Evolutionary conservation across 2,329 filamentous ascomycete genomes (phyloP), one percentile per base, ranked within the genome.

Genomic region (Fusarium aywerte): DNA sequence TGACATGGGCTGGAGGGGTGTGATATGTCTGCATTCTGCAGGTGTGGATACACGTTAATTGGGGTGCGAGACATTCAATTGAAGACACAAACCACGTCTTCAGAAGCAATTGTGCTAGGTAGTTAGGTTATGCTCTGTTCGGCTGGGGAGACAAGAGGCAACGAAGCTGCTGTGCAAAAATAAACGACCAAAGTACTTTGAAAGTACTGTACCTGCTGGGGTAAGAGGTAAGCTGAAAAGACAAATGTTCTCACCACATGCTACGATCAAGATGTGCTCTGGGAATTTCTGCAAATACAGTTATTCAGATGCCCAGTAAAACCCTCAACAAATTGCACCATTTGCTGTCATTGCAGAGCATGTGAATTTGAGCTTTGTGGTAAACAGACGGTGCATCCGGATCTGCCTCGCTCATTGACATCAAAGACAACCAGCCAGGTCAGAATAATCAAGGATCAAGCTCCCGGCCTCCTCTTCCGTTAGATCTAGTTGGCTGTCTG

Each of bases 81-180:
- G 56, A 53, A 62, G 56, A 52, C 65, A 67, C 60, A 67, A 60
- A 49, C 59, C 48, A 47, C 49, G 47, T 48, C 51, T 33, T 44
- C 11, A 47, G 36, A 53, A 49, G 51, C 50, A 68, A 68, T 68
- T 68, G 60, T 68, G 65, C 65, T 55, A 47, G 21, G 36, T 39
- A 27, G 48, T 60, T 51, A 38, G 50, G 61, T 31, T 49, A 44
- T 58, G 60, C 29, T 47, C 35, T 54, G 32, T 21, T 48, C 42
- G 51, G 54, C 20, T 25, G 45, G 38, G 49, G 59, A 64, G 60
- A 65, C 43, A 67, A 66, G 53, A 64, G 63, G 63, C 62, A 65
- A 66, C 62, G 50, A 57, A 40, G 38, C 45, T 23, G 29, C 36
- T 18, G 36, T 54, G 36, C 40, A 23, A 49, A 25, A 16, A 27